Evolutionary conservation across 306 rosid species (phyloP).

Genomic region (Dryas alaskensis): DNA sequence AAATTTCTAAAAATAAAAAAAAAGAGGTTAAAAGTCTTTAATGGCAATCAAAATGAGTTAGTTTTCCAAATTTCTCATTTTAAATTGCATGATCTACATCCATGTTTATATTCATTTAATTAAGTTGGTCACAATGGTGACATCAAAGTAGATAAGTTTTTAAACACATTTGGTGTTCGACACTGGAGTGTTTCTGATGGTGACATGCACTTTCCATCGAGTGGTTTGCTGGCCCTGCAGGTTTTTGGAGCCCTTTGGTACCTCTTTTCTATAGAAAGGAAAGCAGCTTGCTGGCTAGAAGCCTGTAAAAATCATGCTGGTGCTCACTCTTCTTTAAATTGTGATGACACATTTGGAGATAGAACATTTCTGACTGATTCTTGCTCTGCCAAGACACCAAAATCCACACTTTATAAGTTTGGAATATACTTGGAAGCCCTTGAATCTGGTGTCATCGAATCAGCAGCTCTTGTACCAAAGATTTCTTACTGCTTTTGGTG

Average conservation of each 20-base stretch:
- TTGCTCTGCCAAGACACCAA: conserved; percentile 9
- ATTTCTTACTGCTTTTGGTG: conserved; percentile 33
- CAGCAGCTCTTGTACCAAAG: conserved; percentile 9
- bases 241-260: conserved; percentile 25
- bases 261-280: conserved; percentile 7
- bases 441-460: neutral
- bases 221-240: neutral
- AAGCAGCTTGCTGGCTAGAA: conserved; percentile 11
- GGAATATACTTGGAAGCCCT: conserved; percentile 21
- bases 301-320: neutral
- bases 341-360: neutral
- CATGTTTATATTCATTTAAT: too few relatives aligned
- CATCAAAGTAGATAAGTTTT: too few relatives aligned
- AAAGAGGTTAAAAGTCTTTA: neutral
- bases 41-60: too few relatives aligned
- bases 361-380: neutral
- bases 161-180: too few relatives aligned
- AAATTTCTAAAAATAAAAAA: neutral
- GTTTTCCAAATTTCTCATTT: too few relatives aligned
- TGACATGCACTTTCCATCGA: too few relatives aligned
- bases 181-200: too few relatives aligned
- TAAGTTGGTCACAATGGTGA: too few relatives aligned
- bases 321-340: neutral
- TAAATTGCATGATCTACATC: too few relatives aligned
- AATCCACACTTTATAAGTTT: conserved; percentile 16